phyloP scores from a whole-genome alignment of 2,329 filamentous ascomycete species.

The Aspergillus terreus region DNA sequence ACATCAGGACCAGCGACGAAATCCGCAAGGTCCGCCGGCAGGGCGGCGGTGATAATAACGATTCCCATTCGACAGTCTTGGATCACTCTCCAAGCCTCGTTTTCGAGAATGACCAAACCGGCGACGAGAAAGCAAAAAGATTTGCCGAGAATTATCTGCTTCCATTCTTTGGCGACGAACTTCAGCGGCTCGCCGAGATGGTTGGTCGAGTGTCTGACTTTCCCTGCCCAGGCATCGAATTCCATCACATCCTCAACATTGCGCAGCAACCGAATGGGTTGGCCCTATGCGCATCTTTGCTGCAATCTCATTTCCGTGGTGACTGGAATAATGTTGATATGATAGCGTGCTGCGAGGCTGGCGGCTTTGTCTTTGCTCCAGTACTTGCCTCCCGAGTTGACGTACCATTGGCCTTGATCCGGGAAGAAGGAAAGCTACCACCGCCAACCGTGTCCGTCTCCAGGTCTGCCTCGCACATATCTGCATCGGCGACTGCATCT shows the following conservation, averaged over 20 bases:
- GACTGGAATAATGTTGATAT: slow-evolving; percentile 47
- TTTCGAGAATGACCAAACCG: slow-evolving; percentile 52
- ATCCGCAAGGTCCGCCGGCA: too few relatives aligned
- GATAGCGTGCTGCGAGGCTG: slow-evolving; percentile 54
- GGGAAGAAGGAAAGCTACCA: slow-evolving; percentile 57
- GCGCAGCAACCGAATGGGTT: slow-evolving; percentile 51
- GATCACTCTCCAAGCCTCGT: slow-evolving; percentile 38
- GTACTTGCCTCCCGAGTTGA: slow-evolving; percentile 43
- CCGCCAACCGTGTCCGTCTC: slow-evolving; percentile 50
- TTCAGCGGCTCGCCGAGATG: slow-evolving; percentile 44
- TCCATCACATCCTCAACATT: slow-evolving; percentile 58
- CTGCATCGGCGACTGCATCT: slow-evolving; percentile 33
- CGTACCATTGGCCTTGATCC: slow-evolving; percentile 49
- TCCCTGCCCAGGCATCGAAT: slow-evolving; percentile 50
- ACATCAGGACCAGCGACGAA: too few relatives aligned
- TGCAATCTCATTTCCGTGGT: slow-evolving; percentile 45
- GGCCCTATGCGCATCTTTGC: slow-evolving; percentile 48
- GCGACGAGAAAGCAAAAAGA: slow-evolving; percentile 31
- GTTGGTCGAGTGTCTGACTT: slow-evolving; percentile 42
- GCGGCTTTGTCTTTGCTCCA: slow-evolving; percentile 56
- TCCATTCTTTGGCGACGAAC: slow-evolving; percentile 45
- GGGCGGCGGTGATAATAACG: too few relatives aligned
- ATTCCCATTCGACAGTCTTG: too few relatives aligned
- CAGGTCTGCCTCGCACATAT: slow-evolving; percentile 54
- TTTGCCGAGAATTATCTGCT: slow-evolving; percentile 46